phyloP scores from a whole-genome alignment of 1,284 basidiomycete species.

The Ustilago lituana region DNA sequence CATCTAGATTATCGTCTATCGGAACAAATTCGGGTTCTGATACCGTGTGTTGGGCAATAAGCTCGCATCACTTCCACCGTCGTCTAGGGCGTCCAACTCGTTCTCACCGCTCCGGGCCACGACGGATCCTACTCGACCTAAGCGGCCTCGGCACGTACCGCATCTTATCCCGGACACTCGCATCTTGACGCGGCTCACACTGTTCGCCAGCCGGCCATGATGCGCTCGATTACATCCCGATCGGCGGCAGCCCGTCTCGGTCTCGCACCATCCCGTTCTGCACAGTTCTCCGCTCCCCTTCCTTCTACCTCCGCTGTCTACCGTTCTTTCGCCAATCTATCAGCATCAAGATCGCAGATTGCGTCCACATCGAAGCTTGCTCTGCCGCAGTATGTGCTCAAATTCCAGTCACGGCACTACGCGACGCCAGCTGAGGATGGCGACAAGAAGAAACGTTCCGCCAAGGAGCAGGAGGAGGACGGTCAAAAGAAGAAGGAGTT shows the following conservation, averaged over 20 bases:
- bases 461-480: conserved; percentile 30
- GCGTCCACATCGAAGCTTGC: conserved; percentile 13
- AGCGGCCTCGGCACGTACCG: too few species aligned
- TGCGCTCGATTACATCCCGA: conserved; percentile 44
- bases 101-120: too few species aligned
- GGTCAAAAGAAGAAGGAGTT: conserved; percentile 50
- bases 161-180: too few species aligned
- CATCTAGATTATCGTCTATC: too few species aligned
- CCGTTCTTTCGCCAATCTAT: conserved; percentile 30
- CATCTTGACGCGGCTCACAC: neutral
- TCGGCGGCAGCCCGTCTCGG: conserved; percentile 26
- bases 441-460: conserved; percentile 24
- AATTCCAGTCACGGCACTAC: conserved; percentile 25
- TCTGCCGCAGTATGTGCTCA: conserved; percentile 5
- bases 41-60: too few species aligned
- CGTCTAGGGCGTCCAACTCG: too few species aligned
- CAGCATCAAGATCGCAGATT: conserved; percentile 19
- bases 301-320: conserved; percentile 8
- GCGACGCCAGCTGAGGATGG: conserved; percentile 48
- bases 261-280: conserved; percentile 15
- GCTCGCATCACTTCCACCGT: too few species aligned
- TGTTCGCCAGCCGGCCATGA: conserved; percentile 20
- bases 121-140: too few species aligned
- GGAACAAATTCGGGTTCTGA: too few species aligned
- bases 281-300: conserved; percentile 5